These are phyloP conservation scores for Abrus pulchellus DNA, from an alignment of 306 rosid species.

Conservation along the genomic window DNA sequence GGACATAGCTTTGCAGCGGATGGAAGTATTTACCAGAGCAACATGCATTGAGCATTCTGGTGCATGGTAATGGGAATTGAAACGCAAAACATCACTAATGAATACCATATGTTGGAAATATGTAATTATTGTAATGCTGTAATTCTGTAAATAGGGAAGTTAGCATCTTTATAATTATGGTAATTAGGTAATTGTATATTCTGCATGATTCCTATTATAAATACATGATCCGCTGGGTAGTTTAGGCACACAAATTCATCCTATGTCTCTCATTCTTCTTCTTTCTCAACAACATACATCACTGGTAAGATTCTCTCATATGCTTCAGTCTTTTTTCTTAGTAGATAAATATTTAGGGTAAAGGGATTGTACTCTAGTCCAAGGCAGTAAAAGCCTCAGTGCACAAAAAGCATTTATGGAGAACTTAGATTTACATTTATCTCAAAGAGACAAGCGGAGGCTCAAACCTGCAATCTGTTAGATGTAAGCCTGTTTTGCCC, in stretches of 20 bases:
- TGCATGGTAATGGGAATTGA: not conserved
- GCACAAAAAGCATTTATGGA: not conserved
- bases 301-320: not conserved
- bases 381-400: not conserved
- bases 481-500: not conserved
- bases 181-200: no score
- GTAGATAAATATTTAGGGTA: not conserved
- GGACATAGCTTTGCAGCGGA: not conserved
- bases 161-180: no score
- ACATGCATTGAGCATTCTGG: not conserved
- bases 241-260: no score
- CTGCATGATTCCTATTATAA: no score
- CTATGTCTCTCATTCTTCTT: no score
- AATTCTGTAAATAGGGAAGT: no score
- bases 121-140: no score
- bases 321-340: not conserved
- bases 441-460: not conserved
- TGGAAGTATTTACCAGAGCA: not conserved
- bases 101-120: not conserved
- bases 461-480: not conserved
- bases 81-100: not conserved
- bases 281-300: no score
- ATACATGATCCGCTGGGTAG: no score
- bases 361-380: not conserved
- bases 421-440: not conserved